Evolutionary conservation across 345 rosid genomes (phyloP), one percentile per base, ranked within the genome.

Genomic region (Corymbia maculata): DNA sequence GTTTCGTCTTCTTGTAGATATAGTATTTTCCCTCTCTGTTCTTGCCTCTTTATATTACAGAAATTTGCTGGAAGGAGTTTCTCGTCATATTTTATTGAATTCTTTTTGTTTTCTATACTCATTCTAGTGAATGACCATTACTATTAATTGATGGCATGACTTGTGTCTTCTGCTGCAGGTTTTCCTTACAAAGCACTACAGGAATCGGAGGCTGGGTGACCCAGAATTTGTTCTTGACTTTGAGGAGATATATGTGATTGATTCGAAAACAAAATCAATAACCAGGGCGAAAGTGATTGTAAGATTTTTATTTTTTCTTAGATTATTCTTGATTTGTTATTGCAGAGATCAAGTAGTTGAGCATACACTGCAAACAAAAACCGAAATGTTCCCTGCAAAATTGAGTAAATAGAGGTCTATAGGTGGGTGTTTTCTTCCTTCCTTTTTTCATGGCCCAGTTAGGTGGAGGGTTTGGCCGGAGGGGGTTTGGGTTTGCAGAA

Each of bases 231-330:
- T 96, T 79, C 94, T 97, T 87, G 98, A 96, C 88, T 96, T 96
- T 93, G 99, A 97, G 93, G 98, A 97, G 94, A 96, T 97, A 51
- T 97, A 97, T 89, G 95, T 94, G 89, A 95, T 97, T 86, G 98
- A 97, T 86, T 95, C 98, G 28, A 95, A 92, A 91, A 95, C 97
- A 45, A 97, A 94, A 94, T 97, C 99, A 68, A 96, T 97, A 88
- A 94, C 97, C 75, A 94, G 99, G 93, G 99, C 99, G 79, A 97
- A 93, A 95, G 98, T 97, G 87, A 85, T 94, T 95, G 99, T 97
- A 91, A 91, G 93, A 68, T 86, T 61, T 85, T 55, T 59, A 21
- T 75, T 32, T 44, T 22, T 52, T 21, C 10, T 28, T 66, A 61
- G 51, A 24, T 13, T 51, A 51, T 68, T 28, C n/a, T 51, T 1